Evolutionary conservation across 495 filamentous ascomycete genomes (phyloP).

Genomic region (Penicillium soppii): DNA sequence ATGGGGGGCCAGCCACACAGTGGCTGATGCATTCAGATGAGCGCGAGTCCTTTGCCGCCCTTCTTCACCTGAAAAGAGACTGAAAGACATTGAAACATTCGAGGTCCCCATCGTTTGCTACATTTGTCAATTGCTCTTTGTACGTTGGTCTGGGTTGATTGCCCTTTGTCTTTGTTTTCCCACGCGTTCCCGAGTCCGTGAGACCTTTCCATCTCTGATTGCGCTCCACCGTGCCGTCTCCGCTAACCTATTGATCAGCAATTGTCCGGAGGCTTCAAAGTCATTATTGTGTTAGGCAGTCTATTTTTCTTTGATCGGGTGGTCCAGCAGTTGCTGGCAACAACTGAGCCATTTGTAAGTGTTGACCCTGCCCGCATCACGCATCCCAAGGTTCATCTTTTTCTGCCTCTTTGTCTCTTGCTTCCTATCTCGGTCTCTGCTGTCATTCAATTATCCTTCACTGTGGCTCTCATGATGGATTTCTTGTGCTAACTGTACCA

Average conservation of each 20-base stretch:
- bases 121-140: conserved; percentile 6
- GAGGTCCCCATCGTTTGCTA: conserved; percentile 11
- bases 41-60: conserved; percentile 27
- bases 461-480: background rate
- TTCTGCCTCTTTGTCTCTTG: background rate
- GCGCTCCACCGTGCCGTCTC: conserved; percentile 23
- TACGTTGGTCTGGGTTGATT: background rate
- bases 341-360: conserved; percentile 9
- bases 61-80: conserved; percentile 8
- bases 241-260: conserved; percentile 18
- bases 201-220: conserved; percentile 17
- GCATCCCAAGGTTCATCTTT: background rate
- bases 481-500: conserved; percentile 10
- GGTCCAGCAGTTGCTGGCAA: conserved; percentile 11
- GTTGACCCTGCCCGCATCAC: conserved; percentile 6
- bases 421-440: background rate
- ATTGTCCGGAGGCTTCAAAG: conserved; percentile 15
- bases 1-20: conserved; percentile 17
- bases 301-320: background rate
- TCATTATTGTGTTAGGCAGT: background rate
- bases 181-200: conserved; percentile 27
- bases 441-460: no score
- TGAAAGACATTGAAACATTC: no score
- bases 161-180: conserved; percentile 4
- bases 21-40: conserved; percentile 19